Percentiles rank a stretch among this genome's conserved stretches.
These are phyloP conservation scores for Coemansia pectinata DNA, from an alignment of 192 early-diverging fungal genomes.

Conservation along the genomic window DNA sequence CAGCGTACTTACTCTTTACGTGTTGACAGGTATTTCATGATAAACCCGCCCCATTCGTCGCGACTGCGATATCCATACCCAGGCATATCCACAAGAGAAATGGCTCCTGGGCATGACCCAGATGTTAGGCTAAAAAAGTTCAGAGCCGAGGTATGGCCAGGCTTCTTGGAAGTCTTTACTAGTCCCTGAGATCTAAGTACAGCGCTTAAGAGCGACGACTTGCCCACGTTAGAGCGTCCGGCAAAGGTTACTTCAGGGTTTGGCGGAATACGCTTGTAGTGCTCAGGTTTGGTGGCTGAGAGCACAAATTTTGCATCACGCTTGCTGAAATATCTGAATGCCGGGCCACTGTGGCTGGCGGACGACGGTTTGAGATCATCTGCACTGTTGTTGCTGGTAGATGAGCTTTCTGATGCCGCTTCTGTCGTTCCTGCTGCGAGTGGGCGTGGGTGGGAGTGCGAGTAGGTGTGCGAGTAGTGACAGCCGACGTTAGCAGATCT, in stretches of 20 bases:
- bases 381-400: not conserved
- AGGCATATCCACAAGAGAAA: slow-evolving; percentile 58
- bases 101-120: slow-evolving; percentile 7
- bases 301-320: slow-evolving; percentile 46
- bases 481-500: not conserved
- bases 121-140: slow-evolving; percentile 47
- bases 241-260: slow-evolving; percentile 52
- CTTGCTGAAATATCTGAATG: slow-evolving; percentile 25
- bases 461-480: slow-evolving; percentile 2
- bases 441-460: not conserved
- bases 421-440: not conserved
- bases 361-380: not conserved
- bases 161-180: slow-evolving; percentile 53
- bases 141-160: slow-evolving; percentile 47
- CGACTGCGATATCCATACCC: slow-evolving; percentile 58
- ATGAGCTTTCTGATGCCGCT: not conserved
- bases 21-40: slow-evolving; percentile 40
- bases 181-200: slow-evolving; percentile 34
- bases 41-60: slow-evolving; percentile 53
- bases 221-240: slow-evolving; percentile 57
- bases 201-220: slow-evolving; percentile 52
- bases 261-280: slow-evolving; percentile 17
- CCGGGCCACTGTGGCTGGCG: not conserved
- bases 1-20: slow-evolving; percentile 34
- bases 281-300: slow-evolving; percentile 30